Conservation (phyloP, 2,329 filamentous ascomycete species). For the Monosporascus ibericus region DNA sequence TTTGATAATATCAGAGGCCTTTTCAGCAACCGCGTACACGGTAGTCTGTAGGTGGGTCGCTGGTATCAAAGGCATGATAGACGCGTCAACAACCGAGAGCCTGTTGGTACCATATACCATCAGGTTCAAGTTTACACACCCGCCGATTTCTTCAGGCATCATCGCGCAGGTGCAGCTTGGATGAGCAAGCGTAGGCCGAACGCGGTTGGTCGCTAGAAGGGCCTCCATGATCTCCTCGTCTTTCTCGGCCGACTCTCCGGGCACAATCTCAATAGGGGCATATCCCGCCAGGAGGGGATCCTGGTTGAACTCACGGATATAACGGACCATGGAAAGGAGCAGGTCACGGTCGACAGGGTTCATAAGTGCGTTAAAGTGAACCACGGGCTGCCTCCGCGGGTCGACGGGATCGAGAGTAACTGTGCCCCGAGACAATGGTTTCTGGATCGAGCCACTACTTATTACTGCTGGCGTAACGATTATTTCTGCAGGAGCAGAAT, state of each 20-base stretch:
- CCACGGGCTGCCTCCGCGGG: slow-evolving; percentile 38
- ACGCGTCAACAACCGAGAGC: slow-evolving; percentile 39
- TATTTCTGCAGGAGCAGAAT: slow-evolving; percentile 1
- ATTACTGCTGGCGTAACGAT: slow-evolving; percentile 4
- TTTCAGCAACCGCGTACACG: slow-evolving; percentile 39
- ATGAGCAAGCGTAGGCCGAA: slow-evolving; percentile 29
- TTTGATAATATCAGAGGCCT: slow-evolving; percentile 23
- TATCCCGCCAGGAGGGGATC: slow-evolving; percentile 27
- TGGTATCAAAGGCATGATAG: slow-evolving; percentile 34
- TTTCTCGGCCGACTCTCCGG: slow-evolving; percentile 2
- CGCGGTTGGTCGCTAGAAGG: slow-evolving; percentile 9
- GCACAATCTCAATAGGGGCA: slow-evolving; percentile 29
- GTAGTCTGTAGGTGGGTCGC: slow-evolving; percentile 13
- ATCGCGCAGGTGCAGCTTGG: slow-evolving; percentile 38
- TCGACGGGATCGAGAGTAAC: slow-evolving; percentile 43
- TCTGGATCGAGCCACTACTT: slow-evolving; percentile 11
- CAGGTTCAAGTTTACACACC: slow-evolving; percentile 37
- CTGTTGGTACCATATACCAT: slow-evolving; percentile 37
- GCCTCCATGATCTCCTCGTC: slow-evolving; percentile 25
- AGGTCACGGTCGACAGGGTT: slow-evolving; percentile 47
- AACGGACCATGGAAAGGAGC: slow-evolving; percentile 32
- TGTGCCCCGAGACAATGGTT: slow-evolving; percentile 46
- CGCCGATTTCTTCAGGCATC: slow-evolving; percentile 35
- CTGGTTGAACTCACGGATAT: slow-evolving; percentile 26
- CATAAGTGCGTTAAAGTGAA: slow-evolving; percentile 36